These are phyloP conservation scores for Cladosporium sp. DNA, from an alignment of 2,329 filamentous ascomycete species.

Conservation along the genomic window DNA sequence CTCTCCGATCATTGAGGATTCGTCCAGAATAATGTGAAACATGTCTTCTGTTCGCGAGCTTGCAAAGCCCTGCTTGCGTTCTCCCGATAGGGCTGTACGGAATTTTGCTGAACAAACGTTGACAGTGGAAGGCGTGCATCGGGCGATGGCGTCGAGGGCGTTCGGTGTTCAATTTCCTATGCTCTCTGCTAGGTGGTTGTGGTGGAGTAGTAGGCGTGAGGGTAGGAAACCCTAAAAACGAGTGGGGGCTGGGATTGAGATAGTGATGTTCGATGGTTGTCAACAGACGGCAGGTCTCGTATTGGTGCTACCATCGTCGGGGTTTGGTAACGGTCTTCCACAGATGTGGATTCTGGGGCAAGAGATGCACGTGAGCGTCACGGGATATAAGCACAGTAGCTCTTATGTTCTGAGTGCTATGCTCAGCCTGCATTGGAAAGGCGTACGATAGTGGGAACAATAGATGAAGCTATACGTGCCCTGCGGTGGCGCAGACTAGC, in stretches of 20 bases:
- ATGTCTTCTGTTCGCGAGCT: neutral
- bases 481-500: neutral
- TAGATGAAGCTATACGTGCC: slow-evolving; percentile 4
- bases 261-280: neutral
- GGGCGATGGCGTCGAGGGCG: neutral
- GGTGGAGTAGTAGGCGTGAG: neutral
- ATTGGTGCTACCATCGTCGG: neutral
- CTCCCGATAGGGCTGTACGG: neutral
- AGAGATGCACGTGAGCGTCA: neutral
- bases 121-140: neutral
- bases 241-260: neutral
- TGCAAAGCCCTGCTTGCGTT: neutral
- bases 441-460: neutral
- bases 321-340: neutral
- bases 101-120: too few relatives aligned
- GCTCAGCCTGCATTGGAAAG: neutral
- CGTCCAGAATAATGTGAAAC: slow-evolving; percentile 9
- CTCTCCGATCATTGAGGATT: neutral
- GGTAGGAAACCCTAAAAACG: neutral
- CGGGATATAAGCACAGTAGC: neutral
- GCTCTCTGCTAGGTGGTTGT: neutral
- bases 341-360: neutral
- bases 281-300: neutral
- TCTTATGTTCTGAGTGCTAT: neutral
- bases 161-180: neutral